Conservation (phyloP, 2,329 filamentous ascomycete species). For the Phialophora macrospora region DNA sequence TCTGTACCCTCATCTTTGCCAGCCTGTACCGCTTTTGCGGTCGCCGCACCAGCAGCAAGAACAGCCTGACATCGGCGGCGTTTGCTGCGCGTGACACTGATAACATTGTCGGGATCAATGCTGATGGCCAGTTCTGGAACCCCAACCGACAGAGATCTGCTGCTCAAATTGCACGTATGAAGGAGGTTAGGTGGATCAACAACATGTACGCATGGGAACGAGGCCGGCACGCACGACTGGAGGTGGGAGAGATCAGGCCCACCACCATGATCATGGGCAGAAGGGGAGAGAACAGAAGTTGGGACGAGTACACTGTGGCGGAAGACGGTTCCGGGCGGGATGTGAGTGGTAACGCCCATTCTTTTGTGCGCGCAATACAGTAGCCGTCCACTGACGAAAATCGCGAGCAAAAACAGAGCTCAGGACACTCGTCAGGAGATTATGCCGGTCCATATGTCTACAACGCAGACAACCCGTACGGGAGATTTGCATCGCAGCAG, state of each 20-base stretch:
- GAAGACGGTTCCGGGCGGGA: constrained; percentile 13
- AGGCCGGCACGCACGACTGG: constrained; percentile 20
- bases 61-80: neutral
- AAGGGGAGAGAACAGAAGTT: constrained; percentile 16
- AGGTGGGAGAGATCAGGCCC: constrained; percentile 20
- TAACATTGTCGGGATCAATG: constrained; percentile 3
- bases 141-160: constrained; percentile 23
- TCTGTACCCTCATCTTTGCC: constrained; percentile 26
- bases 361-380: neutral
- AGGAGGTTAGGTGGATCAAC: constrained; percentile 34
- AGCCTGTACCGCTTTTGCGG: constrained; percentile 29
- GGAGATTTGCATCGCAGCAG: constrained; percentile 14
- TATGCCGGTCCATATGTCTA: constrained; percentile 18
- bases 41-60: constrained; percentile 3
- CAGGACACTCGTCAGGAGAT: constrained; percentile 11
- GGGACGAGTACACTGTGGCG: constrained; percentile 25
- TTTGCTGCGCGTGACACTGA: constrained; percentile 16
- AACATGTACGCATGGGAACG: constrained; percentile 32
- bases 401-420: neutral
- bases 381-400: neutral
- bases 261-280: constrained; percentile 25
- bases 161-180: constrained; percentile 29
- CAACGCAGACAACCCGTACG: constrained; percentile 24
- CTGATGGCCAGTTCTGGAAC: constrained; percentile 34
- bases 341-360: neutral